Conservation (phyloP, 352 stramenopile species). For the Pythium volutum region DNA sequence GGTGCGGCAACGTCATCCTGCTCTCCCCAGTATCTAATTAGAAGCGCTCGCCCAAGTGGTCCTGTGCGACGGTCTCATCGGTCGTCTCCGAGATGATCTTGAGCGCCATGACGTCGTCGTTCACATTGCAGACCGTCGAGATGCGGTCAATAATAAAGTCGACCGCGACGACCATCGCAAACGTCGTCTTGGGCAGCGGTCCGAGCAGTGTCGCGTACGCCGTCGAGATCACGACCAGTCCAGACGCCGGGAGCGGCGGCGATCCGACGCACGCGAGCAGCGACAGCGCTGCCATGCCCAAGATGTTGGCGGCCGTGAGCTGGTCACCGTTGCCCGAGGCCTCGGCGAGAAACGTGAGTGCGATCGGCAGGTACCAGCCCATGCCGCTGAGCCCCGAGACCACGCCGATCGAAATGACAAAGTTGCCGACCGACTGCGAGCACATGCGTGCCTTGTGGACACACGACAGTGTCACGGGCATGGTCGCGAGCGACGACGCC, state of each 20-base stretch:
- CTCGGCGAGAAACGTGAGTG: constrained; percentile 57
- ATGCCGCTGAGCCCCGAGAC: constrained; percentile 54
- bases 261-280: constrained; percentile 51
- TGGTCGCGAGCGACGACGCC: constrained; percentile 62
- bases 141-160: constrained; percentile 71
- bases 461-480: constrained; percentile 60
- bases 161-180: constrained; percentile 54
- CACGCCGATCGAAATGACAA: constrained; percentile 69
- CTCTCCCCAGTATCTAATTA: background rate
- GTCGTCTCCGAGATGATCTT: constrained; percentile 73
- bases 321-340: constrained; percentile 52
- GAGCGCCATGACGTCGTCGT: constrained; percentile 76
- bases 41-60: constrained; percentile 47
- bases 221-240: constrained; percentile 54
- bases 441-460: constrained; percentile 59
- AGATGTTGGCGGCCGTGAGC: constrained; percentile 41
- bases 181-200: constrained; percentile 44
- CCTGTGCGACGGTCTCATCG: constrained; percentile 58
- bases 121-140: constrained; percentile 70
- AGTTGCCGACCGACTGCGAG: constrained; percentile 71
- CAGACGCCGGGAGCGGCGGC: constrained; percentile 46
- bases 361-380: constrained; percentile 63
- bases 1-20: background rate
- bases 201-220: constrained; percentile 67
- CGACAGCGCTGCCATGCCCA: constrained; percentile 54